These are phyloP conservation scores for Scenedesmus sp. DNA, from an alignment of 163 green algal genomes.

Conservation along the genomic window DNA sequence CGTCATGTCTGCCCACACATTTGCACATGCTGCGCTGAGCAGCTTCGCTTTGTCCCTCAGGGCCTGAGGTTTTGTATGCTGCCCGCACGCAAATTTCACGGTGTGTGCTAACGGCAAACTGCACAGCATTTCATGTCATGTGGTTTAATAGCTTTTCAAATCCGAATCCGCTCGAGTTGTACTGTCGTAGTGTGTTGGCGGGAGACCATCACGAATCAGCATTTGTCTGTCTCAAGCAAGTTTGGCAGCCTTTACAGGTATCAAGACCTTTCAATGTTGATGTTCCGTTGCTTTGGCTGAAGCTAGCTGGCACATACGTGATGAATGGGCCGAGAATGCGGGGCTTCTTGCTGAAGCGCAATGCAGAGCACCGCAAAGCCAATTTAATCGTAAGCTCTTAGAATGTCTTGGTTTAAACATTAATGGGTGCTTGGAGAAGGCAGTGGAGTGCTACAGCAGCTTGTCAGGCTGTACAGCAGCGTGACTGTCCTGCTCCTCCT, in stretches of 20 bases:
- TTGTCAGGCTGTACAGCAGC: neutral
- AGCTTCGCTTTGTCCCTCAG: too few relatives aligned
- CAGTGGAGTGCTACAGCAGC: neutral
- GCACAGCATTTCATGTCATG: too few relatives aligned
- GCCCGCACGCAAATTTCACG: too few relatives aligned
- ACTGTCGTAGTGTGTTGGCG: too few relatives aligned
- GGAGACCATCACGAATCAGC: neutral
- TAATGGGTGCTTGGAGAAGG: neutral
- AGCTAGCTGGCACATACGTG: neutral
- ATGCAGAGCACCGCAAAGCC: conserved; percentile 39
- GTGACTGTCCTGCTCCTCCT: neutral
- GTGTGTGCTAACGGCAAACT: too few relatives aligned
- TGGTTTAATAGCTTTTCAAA: too few relatives aligned
- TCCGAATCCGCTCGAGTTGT: too few relatives aligned
- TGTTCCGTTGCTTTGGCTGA: neutral
- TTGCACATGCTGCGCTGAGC: too few relatives aligned
- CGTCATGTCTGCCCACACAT: too few relatives aligned
- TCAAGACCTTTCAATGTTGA: neutral
- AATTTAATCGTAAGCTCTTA: conserved; percentile 28
- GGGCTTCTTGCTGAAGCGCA: conserved; percentile 38
- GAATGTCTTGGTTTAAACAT: neutral
- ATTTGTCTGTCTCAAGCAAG: neutral
- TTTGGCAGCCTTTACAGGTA: neutral
- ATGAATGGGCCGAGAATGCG: conserved; percentile 21
- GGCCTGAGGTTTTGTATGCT: too few relatives aligned